Evolutionary conservation across 495 filamentous ascomycete genomes (phyloP).

Genomic region (Venustampulla echinocandica): DNA sequence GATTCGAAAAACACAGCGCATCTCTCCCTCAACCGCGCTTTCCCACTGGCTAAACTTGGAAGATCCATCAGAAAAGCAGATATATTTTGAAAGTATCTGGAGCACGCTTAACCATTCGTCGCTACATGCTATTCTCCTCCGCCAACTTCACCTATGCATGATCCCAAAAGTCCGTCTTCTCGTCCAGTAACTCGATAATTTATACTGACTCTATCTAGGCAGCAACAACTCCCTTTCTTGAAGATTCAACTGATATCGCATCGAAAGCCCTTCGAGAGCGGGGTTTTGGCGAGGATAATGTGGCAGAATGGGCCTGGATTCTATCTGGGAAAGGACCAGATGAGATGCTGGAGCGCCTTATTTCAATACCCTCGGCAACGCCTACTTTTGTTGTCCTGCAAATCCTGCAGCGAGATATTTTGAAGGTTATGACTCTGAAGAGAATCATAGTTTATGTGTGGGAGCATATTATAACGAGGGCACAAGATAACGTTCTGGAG

Average conservation of each 20-base stretch:
- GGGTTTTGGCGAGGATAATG: slow-evolving; percentile 7
- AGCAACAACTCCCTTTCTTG: background rate
- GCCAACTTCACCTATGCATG: background rate
- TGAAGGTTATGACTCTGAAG: slow-evolving; percentile 8
- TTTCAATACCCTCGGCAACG: background rate
- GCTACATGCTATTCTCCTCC: background rate
- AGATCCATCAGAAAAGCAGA: background rate
- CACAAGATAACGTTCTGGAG: background rate
- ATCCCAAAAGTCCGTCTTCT: background rate
- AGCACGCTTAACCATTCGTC: background rate
- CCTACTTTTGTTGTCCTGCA: slow-evolving; percentile 17
- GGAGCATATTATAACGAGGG: slow-evolving; percentile 1
- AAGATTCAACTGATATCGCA: background rate
- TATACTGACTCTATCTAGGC: slow-evolving; percentile 1
- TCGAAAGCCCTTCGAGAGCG: background rate
- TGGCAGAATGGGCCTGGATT: slow-evolving; percentile 17
- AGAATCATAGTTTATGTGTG: slow-evolving; percentile 9
- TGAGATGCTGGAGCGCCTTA: slow-evolving; percentile 11
- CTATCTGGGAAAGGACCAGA: slow-evolving; percentile 5
- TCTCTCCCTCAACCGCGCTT: too few species aligned
- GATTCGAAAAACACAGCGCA: too few species aligned
- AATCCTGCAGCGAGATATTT: slow-evolving; percentile 11
- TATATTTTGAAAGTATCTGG: background rate
- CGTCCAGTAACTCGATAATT: too few species aligned
- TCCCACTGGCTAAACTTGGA: background rate